Evolutionary conservation across 257 asterid species (phyloP), one percentile per base, ranked within the genome.

Genomic region (Lantana camara): DNA sequence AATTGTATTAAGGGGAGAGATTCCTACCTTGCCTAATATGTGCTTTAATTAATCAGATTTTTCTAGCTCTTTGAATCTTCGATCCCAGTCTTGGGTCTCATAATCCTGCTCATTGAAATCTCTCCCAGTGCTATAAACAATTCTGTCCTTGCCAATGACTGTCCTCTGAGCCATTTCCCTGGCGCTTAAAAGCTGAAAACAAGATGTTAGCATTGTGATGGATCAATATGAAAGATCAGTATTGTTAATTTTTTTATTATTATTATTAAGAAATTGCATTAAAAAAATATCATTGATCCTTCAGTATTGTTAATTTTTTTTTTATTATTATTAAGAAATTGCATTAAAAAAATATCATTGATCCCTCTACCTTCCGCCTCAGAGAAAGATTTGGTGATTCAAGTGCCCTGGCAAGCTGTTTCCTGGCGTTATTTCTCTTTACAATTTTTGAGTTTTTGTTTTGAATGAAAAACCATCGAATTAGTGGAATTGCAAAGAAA

Each of bases 101-200:
- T 88, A 88, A 37, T 84, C 94, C 75, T 94, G 99, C 52, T 94
- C 96, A 5, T 24, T 51, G 66, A 90, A 47, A 78, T 90, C 96
- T 79, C 71, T 83, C 57, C 85, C 95, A 0, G 95, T 90, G 49
- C 97, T 94, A 72, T 94, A 94, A 21, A 94, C 88, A 56, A 94
- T 94, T 67, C 77, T 77, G 65, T 94, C 99, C 85, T 82, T 68
- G 32, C 99, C 82, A 29, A 94, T 88, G 74, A 81, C 85, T 15
- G 90, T 88, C 83, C 80, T 78, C 63, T 90, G 89, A 8, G 99
- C 96, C 97, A 94, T 88, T 74, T 90, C 96, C 57, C 99, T 85
- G 4, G 99, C 97, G 67, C 90, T 94, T 80, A 88, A 64, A 70
- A 94, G 79, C 99, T 94, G 90, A 46, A 42, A 57, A 45, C 11